These are phyloP conservation scores for Hyparrhenia diplandra DNA, from an alignment of 176 grass and related monocot genomes.

Conservation along the genomic window DNA sequence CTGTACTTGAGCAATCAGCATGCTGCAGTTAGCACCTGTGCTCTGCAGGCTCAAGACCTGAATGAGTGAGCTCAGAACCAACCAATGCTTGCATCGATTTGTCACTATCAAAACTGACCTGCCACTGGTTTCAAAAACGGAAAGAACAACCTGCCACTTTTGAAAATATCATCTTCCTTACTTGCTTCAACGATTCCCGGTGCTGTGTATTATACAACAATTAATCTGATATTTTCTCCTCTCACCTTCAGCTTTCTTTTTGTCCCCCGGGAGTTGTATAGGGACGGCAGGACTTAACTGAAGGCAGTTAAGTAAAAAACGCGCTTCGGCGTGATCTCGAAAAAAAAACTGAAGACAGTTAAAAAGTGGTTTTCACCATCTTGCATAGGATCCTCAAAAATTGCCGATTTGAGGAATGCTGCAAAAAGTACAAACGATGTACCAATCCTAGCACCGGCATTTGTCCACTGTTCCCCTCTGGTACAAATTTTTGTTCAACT, in stretches of 20 bases:
- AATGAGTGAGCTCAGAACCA: slow-evolving; percentile 11
- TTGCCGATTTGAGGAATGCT: background rate
- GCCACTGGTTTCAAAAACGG: slow-evolving; percentile 6
- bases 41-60: background rate
- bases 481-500: background rate
- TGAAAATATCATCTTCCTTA: slow-evolving; percentile 16
- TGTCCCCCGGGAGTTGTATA: too few species aligned
- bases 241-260: background rate
- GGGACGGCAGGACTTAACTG: too few species aligned
- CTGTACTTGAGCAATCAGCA: background rate
- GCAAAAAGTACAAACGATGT: background rate
- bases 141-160: slow-evolving; percentile 13
- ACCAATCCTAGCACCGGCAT: background rate
- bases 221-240: background rate
- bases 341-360: too few species aligned
- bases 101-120: slow-evolving; percentile 37
- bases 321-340: too few species aligned
- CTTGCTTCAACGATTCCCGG: slow-evolving; percentile 17
- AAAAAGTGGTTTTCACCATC: too few species aligned
- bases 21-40: background rate
- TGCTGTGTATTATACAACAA: background rate
- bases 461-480: too few species aligned
- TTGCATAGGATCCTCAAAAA: background rate
- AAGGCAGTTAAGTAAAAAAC: too few species aligned
- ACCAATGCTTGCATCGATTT: background rate